Percentiles rank a stretch among this genome's conserved stretches.
Conservation (phyloP, 2,329 filamentous ascomycete species). For the Myotisia sp. region DNA sequence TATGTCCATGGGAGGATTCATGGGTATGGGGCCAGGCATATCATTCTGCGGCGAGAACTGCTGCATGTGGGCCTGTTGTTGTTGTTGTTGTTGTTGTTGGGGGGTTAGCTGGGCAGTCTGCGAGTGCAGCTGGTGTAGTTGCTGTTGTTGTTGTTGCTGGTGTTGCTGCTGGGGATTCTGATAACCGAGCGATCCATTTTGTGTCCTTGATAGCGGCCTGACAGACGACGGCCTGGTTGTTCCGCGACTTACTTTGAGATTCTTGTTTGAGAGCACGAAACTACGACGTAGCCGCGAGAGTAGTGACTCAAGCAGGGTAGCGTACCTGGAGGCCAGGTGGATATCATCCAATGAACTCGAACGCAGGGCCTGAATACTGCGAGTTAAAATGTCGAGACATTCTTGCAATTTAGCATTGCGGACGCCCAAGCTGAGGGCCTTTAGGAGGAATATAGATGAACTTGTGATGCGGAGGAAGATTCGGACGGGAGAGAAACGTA, state of each 20-base stretch:
- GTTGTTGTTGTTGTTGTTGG: constrained; percentile 5
- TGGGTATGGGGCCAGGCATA: neutral
- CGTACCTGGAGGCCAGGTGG: constrained; percentile 38
- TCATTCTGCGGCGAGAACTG: neutral
- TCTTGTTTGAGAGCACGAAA: constrained; percentile 23
- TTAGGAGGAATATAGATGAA: constrained; percentile 42
- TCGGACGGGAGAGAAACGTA: constrained; percentile 41
- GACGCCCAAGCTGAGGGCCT: constrained; percentile 37
- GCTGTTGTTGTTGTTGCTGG: neutral
- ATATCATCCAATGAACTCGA: constrained; percentile 39
- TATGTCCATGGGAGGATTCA: constrained; percentile 7
- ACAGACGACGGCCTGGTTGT: constrained; percentile 19
- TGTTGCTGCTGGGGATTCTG: neutral
- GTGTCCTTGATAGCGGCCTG: constrained; percentile 17
- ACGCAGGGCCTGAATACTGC: constrained; percentile 35
- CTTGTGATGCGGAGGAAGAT: constrained; percentile 42
- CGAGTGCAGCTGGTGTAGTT: too few relatives aligned
- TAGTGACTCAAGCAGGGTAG: constrained; percentile 35
- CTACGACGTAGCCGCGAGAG: constrained; percentile 28
- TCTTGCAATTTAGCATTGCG: constrained; percentile 36
- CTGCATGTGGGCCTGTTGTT: constrained; percentile 2
- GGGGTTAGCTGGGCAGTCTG: constrained; percentile 2
- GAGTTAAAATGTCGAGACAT: constrained; percentile 35
- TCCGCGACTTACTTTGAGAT: constrained; percentile 16
- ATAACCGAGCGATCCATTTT: constrained; percentile 7